A percentile compares a stretch with the other conserved stretches of the same genome.
Conservation (phyloP, 164 flowering plant species). For the Magnolia sinica region DNA sequence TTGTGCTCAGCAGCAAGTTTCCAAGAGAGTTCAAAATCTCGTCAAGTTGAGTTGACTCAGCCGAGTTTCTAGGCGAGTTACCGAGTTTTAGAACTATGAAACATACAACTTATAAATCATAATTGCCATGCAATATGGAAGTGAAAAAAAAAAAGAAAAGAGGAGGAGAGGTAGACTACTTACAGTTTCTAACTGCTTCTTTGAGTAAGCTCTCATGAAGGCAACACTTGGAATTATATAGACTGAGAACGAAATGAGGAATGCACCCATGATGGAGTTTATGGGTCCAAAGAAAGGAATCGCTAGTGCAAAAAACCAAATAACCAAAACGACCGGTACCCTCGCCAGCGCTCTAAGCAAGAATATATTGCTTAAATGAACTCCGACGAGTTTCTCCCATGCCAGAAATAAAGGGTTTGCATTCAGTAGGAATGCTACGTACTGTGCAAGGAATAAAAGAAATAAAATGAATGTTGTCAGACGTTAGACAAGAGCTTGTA, state of each 20-base stretch:
- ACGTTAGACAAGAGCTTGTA: background rate
- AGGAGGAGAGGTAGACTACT: background rate
- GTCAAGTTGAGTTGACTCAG: too few species aligned
- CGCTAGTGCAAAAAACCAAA: conserved; percentile 14
- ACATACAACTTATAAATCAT: too few species aligned
- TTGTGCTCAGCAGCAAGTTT: too few species aligned
- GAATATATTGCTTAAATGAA: conserved; percentile 8
- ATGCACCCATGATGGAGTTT: conserved; percentile 17
- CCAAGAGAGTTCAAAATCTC: too few species aligned
- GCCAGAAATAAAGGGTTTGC: conserved; percentile 14
- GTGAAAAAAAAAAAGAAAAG: background rate
- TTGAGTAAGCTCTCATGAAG: conserved; percentile 5
- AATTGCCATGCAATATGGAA: too few species aligned
- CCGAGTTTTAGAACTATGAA: too few species aligned
- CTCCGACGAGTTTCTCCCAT: conserved; percentile 11
- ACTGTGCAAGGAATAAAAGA: background rate
- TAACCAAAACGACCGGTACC: conserved; percentile 12
- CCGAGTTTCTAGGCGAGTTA: too few species aligned
- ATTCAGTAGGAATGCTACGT: conserved; percentile 10
- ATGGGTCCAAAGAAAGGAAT: conserved; percentile 19
- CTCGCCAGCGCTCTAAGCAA: conserved; percentile 8
- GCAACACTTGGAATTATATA: conserved; percentile 13
- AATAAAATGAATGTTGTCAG: background rate
- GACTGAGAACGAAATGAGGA: conserved; percentile 15
- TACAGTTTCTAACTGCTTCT: conserved; percentile 4